Evolutionary conservation across 495 filamentous ascomycete genomes (phyloP), one percentile per base, ranked within the genome.

Genomic region (Penicillium pancosmium): DNA sequence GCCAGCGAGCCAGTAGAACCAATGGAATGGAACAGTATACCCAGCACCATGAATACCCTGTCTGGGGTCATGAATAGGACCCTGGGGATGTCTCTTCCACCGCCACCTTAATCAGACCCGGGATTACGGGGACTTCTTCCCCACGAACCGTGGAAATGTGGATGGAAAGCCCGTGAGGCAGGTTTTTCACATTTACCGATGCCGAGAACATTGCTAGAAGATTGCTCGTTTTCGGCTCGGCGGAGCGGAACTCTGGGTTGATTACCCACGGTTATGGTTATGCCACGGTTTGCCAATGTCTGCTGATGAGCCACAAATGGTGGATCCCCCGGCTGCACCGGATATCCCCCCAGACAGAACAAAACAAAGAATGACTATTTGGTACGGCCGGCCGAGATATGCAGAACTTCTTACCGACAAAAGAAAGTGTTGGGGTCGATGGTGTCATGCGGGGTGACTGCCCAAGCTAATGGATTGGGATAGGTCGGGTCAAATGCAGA

Each of bases 161-260:
- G 41, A 7, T 16, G 4, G 8, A 44, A 7, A n/a, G n/a, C 8
- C 41, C 16, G 41, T n/a, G 36, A 13, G 11, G 15, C 4, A 46
- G 5, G 41, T 46, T 21, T 16, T 46, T 10, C 18, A 10, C 41
- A 6, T 25, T 48, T 25, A 48, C 46, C 46, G 46, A 48, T 25
- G 23, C 46, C 46, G 46, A 48, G 46, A 27, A 27, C 10, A 48
- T 25, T 11, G 21, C 19, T 23, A 44, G 41, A 44, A 44, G 16
- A 2, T 19, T n/a, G 46, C 3, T 18, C 46, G 23, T 40, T 50
- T 43, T 68, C 65, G 65, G 65, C 58, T 68, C 65, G 65, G 65
- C 59, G 62, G 65, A 68, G 59, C 62, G 65, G 65, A 68, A 27
- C 19, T 31, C 12, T 54, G 38, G 53, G 53, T 21, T 48, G 46